phyloP scores from a whole-genome alignment of 2,329 filamentous ascomycete species.

The Aspergillus brunneoviolaceus region DNA sequence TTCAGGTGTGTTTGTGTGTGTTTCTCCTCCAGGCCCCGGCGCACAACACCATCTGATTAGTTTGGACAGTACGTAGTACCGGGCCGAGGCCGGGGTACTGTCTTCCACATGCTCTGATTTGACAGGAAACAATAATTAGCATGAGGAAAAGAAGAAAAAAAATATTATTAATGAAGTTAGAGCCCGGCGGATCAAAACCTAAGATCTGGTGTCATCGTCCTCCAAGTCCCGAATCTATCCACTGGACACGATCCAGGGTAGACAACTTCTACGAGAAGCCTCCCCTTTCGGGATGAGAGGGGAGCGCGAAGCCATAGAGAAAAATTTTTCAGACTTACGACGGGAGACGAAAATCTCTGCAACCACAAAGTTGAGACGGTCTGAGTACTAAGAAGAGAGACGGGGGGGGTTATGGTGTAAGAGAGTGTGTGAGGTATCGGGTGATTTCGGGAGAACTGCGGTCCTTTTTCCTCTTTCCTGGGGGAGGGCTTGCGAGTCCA shows the following conservation, averaged over 20 bases:
- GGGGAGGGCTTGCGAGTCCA: slow-evolving; percentile 9
- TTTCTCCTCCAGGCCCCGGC: no score
- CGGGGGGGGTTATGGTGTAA: neutral
- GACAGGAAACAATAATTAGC: neutral
- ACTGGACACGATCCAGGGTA: neutral
- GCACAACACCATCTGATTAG: no score
- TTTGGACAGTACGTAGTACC: neutral
- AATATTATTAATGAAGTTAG: neutral
- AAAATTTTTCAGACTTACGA: neutral
- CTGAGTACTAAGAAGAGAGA: neutral
- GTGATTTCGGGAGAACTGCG: slow-evolving; percentile 22
- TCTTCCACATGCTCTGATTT: neutral
- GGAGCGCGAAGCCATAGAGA: neutral
- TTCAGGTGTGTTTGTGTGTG: neutral
- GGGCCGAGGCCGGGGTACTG: neutral
- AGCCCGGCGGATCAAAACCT: neutral
- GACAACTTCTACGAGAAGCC: neutral
- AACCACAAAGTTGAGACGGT: neutral
- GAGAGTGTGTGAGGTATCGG: slow-evolving; percentile 17
- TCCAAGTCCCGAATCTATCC: neutral
- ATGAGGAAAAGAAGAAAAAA: neutral
- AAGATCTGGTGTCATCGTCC: neutral
- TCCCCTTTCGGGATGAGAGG: neutral
- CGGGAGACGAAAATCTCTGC: neutral
- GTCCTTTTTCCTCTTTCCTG: slow-evolving; percentile 11